Percentiles rank a stretch among this genome's conserved stretches.
These are phyloP conservation scores for Phytopythium litorale DNA, from an alignment of 352 stramenopile species.

Conservation along the genomic window DNA sequence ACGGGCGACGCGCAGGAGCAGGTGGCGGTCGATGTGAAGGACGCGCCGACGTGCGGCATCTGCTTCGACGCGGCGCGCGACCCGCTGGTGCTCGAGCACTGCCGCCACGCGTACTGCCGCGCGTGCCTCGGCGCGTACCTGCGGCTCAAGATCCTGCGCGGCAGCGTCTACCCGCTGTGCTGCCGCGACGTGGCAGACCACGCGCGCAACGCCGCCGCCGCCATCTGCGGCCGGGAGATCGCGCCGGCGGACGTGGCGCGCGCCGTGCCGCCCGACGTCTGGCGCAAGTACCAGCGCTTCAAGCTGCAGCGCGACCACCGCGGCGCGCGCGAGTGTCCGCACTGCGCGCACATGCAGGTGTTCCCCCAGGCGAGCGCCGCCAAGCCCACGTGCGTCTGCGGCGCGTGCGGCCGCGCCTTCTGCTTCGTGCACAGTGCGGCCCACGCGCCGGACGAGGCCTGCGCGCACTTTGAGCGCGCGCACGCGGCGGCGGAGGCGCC, in stretches of 20 bases:
- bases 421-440: conserved; percentile 12
- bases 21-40: neutral
- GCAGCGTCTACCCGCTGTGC: conserved; percentile 3
- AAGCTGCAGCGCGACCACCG: neutral
- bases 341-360: conserved; percentile 7
- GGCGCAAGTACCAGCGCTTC: conserved; percentile 5
- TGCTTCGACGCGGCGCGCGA: neutral
- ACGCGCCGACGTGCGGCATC: conserved; percentile 1
- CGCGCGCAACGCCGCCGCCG: neutral
- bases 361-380: neutral
- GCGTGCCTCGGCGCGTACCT: neutral
- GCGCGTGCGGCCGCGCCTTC: neutral
- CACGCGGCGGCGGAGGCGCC: neutral
- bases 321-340: conserved; percentile 8
- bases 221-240: conserved; percentile 2
- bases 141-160: conserved; percentile 1
- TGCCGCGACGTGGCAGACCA: neutral
- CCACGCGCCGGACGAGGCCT: conserved; percentile 2
- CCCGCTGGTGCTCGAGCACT: neutral
- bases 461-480: conserved; percentile 2
- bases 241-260: neutral
- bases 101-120: conserved; percentile 4
- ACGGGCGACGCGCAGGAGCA: neutral
- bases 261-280: neutral
- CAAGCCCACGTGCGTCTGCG: conserved; percentile 5